These are phyloP conservation scores for Hamamelis virginiana DNA, from an alignment of 164 flowering plant genomes.

Conservation along the genomic window DNA sequence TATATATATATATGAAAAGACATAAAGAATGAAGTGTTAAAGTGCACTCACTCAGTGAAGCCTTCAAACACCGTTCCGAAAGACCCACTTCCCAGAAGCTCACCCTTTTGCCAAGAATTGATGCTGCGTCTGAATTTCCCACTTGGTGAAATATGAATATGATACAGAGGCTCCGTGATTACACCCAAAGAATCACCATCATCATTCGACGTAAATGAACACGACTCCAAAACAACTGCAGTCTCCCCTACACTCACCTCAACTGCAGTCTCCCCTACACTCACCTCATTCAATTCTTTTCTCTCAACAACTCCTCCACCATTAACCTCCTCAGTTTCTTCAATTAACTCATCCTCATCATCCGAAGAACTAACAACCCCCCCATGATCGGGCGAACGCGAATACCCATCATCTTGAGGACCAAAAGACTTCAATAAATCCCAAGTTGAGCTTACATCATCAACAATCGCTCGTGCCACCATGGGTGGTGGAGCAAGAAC, in stretches of 20 bases:
- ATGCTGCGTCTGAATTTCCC: constrained; percentile 18
- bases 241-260: neutral
- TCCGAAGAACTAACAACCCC: constrained; percentile 13
- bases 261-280: constrained; percentile 26
- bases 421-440: constrained; percentile 45
- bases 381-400: neutral
- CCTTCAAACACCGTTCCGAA: constrained; percentile 30
- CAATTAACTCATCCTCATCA: constrained; percentile 16
- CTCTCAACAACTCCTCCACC: constrained; percentile 11
- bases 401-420: constrained; percentile 31
- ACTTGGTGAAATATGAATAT: constrained; percentile 15
- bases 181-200: constrained; percentile 48
- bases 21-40: neutral
- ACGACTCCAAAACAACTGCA: constrained; percentile 13
- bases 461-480: constrained; percentile 18
- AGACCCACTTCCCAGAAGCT: constrained; percentile 27
- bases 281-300: constrained; percentile 22
- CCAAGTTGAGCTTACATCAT: constrained; percentile 45
- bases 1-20: neutral
- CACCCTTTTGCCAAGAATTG: constrained; percentile 26
- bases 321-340: constrained; percentile 19
- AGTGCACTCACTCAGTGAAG: constrained; percentile 21
- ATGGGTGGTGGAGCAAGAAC: constrained; percentile 43
- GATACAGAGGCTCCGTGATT: constrained; percentile 28
- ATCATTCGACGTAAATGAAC: constrained; percentile 35